phyloP scores from a whole-genome alignment of 2,329 filamentous ascomycete species.

The Pyrenophora seminiperda region DNA sequence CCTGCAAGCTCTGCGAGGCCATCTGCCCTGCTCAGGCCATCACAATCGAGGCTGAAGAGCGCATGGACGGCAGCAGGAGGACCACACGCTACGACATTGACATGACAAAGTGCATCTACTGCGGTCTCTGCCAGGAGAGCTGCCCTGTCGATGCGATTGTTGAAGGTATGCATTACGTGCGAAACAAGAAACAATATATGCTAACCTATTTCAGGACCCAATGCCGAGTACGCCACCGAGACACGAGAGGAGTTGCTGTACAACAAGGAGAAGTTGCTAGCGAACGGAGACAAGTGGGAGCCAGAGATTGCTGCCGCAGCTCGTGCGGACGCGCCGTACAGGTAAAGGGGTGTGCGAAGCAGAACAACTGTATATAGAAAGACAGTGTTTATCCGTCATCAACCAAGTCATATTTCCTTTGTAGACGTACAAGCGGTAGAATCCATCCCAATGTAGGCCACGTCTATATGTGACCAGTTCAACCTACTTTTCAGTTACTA shows the following conservation, averaged over 20 bases:
- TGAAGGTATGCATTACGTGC: conserved; percentile 59
- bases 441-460: not conserved
- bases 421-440: conserved; percentile 15
- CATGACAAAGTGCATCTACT: conserved; percentile 99
- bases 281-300: conserved; percentile 82
- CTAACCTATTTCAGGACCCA: conserved; percentile 58
- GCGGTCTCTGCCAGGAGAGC: conserved; percentile 97
- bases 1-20: conserved; percentile 99
- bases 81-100: conserved; percentile 99
- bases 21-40: conserved; percentile 98
- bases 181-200: not conserved
- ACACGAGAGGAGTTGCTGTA: conserved; percentile 92
- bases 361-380: conserved; percentile 42
- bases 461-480: too few species aligned
- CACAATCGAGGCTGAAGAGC: conserved; percentile 98
- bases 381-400: conserved; percentile 23
- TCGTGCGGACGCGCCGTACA: conserved; percentile 85
- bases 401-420: conserved; percentile 33
- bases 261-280: conserved; percentile 93
- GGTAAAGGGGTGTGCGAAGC: conserved; percentile 34
- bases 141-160: conserved; percentile 97
- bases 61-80: conserved; percentile 89
- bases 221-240: conserved; percentile 76
- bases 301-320: conserved; percentile 91
- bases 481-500: not conserved